phyloP scores from a whole-genome alignment of 192 early-diverging fungal species.

The Linnemannia exigua region DNA sequence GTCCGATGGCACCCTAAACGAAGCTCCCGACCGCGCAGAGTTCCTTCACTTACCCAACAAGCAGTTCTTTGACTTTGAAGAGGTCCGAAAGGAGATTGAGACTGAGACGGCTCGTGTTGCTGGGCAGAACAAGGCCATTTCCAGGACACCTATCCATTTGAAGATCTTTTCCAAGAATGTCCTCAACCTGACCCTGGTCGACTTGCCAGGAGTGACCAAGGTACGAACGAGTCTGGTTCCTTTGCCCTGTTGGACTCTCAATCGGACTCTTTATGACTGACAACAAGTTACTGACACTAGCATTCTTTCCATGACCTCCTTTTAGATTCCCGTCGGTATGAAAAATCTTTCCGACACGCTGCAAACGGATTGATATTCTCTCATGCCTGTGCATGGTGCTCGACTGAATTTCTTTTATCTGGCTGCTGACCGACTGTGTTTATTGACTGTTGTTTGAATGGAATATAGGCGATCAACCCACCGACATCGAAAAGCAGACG shows the following conservation, averaged over 20 bases:
- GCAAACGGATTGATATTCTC: constrained; percentile 1
- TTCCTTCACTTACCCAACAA: constrained; percentile 84
- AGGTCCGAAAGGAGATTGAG: constrained; percentile 86
- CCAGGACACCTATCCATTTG: constrained; percentile 82
- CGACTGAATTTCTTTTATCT: not conserved
- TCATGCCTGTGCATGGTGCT: not conserved
- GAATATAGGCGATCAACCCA: constrained; percentile 82
- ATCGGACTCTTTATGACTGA: too few species aligned
- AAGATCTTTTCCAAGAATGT: constrained; percentile 84
- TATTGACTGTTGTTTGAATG: not conserved
- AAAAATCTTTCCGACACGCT: not conserved
- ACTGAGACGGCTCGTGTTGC: constrained; percentile 84
- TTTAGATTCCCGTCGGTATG: constrained; percentile 64
- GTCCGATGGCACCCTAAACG: constrained; percentile 44
- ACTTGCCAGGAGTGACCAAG: constrained; percentile 89
- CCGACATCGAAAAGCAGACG: constrained; percentile 87
- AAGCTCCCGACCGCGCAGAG: constrained; percentile 61
- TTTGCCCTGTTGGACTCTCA: not conserved
- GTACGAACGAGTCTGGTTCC: constrained; percentile 33
- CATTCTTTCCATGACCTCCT: not conserved
- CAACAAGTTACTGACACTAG: not conserved
- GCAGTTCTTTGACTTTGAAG: constrained; percentile 81
- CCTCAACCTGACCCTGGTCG: constrained; percentile 85
- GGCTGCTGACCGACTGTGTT: not conserved
- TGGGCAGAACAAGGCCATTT: constrained; percentile 85